phyloP scores from a whole-genome alignment of 1,284 basidiomycete genomes.

The Ganoderma multipileum region DNA sequence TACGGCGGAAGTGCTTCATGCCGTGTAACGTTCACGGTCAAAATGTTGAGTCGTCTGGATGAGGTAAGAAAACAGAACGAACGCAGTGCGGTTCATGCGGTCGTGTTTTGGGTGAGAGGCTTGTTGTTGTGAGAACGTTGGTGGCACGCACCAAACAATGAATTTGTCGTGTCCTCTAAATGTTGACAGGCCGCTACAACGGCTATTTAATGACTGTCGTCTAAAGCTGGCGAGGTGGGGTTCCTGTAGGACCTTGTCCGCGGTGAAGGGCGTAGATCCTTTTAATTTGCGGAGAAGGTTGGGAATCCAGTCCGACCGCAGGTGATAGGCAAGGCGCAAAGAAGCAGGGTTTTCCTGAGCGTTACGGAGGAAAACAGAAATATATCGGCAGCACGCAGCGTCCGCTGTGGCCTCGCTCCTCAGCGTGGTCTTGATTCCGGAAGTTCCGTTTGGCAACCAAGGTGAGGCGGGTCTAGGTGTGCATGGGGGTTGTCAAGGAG shows the following conservation, averaged over 20 bases:
- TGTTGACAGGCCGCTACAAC: background rate
- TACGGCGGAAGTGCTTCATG: slow-evolving; percentile 39
- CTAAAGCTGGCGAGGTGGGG: background rate
- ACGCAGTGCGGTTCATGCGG: background rate
- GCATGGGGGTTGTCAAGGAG: background rate
- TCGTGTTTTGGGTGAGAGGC: background rate
- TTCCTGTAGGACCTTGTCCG: background rate
- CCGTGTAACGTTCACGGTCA: background rate
- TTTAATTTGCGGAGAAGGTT: slow-evolving; percentile 2
- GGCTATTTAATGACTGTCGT: background rate
- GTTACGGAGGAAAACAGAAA: background rate
- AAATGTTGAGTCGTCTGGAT: background rate
- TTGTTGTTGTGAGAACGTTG: background rate
- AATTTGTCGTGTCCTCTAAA: background rate
- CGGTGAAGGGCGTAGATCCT: background rate
- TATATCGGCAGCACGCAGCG: background rate
- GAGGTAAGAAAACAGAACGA: background rate
- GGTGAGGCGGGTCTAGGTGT: background rate
- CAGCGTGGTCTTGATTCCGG: background rate
- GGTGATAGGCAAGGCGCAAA: background rate
- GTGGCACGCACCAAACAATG: slow-evolving; percentile 1
- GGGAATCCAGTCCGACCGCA: background rate
- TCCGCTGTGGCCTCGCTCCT: background rate
- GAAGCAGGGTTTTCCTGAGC: background rate
- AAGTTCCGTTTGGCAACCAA: background rate